Evolutionary conservation across 2,329 filamentous ascomycete species (phyloP), one percentile per base, ranked within the genome.

Genomic region (Diplodia corticola): DNA sequence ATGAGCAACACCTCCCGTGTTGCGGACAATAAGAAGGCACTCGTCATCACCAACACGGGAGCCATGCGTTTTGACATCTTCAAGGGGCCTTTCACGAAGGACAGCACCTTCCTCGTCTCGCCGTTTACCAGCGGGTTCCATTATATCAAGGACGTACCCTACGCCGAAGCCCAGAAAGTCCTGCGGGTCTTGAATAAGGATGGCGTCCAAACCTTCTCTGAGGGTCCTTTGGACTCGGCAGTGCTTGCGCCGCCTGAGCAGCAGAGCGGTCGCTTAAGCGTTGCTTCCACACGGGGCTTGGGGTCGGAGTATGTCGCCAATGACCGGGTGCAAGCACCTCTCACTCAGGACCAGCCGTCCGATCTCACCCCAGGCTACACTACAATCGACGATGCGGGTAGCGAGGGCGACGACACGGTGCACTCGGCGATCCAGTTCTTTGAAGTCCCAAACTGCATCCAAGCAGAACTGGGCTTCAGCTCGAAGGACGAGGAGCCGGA

Each of bases 41-140:
- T 98, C 12, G 88, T 89, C 33, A 86, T 98, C 60, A 83, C 91
- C 65, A 99, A 99, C 78, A 97, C 92, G 0, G 95, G 95, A 28
- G 91, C 91, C 3, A 88, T 99, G 70, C 91, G 95, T 51, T 99
- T 98, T 77, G 95, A 99, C 76, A 91, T 99, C 68, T 96, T 97
- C 83, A 88, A 94, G 76, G 95, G 95, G 0, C 83, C 89, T 0
- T 98, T 98, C 74, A 98, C 95, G 0, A 87, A 88, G 46, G 95
- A 99, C 75, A 90, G 89, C 4, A 92, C 91, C 0, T 98, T 88
- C 74, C 89, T 94, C 46, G 85, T 98, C 30, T 96, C 91, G 9
- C 95, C 95, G 0, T 99, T 99, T 75, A 88, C 87, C 1, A 96
- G 90, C 77, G 86, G 85, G 1, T 90, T 97, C 76, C 83, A 85